Evolutionary conservation across 495 filamentous ascomycete genomes (phyloP).

Genomic region (Penicillium nucicola): DNA sequence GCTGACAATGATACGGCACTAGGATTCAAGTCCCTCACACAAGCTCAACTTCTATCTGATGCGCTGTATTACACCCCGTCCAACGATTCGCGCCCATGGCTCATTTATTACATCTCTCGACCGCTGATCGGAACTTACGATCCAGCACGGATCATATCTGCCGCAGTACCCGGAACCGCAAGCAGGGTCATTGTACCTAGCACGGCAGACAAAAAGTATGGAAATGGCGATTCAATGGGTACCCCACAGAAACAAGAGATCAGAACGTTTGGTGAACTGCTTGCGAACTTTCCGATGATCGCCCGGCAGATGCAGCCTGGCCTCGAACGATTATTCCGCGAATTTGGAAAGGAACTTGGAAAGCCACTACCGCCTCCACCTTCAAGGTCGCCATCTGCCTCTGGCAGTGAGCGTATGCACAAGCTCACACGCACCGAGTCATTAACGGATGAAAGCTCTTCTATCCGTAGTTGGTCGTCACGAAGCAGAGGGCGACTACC

Average conservation of each 20-base stretch:
- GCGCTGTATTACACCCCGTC: constrained; percentile 82
- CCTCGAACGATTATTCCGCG: constrained; percentile 82
- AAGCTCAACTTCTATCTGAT: constrained; percentile 85
- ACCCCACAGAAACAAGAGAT: constrained; percentile 80
- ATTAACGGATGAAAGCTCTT: constrained; percentile 30
- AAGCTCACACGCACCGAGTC: constrained; percentile 22
- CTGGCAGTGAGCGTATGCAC: constrained; percentile 25
- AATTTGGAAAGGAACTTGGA: constrained; percentile 82
- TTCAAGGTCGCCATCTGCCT: constrained; percentile 50
- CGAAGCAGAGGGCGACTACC: constrained; percentile 36
- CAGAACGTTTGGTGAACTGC: constrained; percentile 82
- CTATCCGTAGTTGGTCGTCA: constrained; percentile 35
- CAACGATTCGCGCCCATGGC: constrained; percentile 82
- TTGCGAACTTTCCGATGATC: constrained; percentile 94
- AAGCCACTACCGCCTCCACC: constrained; percentile 78
- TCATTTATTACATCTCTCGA: constrained; percentile 93
- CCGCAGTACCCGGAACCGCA: constrained; percentile 48
- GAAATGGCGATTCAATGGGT: constrained; percentile 31
- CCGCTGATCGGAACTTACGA: constrained; percentile 87
- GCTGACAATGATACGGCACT: constrained; percentile 9
- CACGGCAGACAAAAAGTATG: constrained; percentile 27
- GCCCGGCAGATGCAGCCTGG: constrained; percentile 94
- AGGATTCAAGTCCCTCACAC: constrained; percentile 92
- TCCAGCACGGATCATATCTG: constrained; percentile 62
- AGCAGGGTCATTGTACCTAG: constrained; percentile 19